Evolutionary conservation across 2,329 filamentous ascomycete species (phyloP).

Genomic region (Zymoseptoria brevis): DNA sequence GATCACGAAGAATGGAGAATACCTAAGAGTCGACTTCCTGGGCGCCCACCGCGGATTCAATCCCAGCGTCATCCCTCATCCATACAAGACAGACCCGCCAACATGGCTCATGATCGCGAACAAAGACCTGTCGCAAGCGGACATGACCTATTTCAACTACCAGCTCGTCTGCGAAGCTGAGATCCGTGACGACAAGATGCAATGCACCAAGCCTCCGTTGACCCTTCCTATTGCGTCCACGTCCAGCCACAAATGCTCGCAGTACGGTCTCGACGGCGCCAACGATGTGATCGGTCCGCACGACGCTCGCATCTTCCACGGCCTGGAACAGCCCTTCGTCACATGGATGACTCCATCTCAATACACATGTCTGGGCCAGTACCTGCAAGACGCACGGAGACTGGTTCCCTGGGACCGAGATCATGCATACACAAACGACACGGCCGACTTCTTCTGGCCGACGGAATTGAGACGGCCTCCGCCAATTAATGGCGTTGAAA

Average conservation of each 20-base stretch:
- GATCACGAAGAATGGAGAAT: slow-evolving; percentile 5
- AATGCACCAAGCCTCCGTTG: slow-evolving; percentile 3
- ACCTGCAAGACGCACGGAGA: slow-evolving; percentile 45
- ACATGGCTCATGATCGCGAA: slow-evolving; percentile 8
- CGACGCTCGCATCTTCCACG: slow-evolving; percentile 50
- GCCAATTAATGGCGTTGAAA: slow-evolving; percentile 42
- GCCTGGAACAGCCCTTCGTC: slow-evolving; percentile 41
- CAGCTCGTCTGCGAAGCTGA: slow-evolving; percentile 7
- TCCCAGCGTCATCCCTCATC: slow-evolving; percentile 6
- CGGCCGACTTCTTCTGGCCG: slow-evolving; percentile 30
- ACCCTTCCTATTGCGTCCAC: slow-evolving; percentile 4
- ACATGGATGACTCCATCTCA: slow-evolving; percentile 49
- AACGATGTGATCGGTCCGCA: slow-evolving; percentile 39
- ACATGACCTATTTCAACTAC: background rate
- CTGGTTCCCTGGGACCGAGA: slow-evolving; percentile 33
- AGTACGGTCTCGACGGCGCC: background rate
- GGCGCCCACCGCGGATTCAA: slow-evolving; percentile 2
- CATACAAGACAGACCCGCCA: slow-evolving; percentile 1
- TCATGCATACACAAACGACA: background rate
- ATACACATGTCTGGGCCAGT: slow-evolving; percentile 49
- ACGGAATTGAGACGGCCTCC: slow-evolving; percentile 45
- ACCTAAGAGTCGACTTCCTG: slow-evolving; percentile 2
- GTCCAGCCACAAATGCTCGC: background rate
- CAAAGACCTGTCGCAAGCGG: background rate
- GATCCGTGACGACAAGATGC: slow-evolving; percentile 3